phyloP scores from a whole-genome alignment of 306 rosid genomes.

The Nissolia schottii region DNA sequence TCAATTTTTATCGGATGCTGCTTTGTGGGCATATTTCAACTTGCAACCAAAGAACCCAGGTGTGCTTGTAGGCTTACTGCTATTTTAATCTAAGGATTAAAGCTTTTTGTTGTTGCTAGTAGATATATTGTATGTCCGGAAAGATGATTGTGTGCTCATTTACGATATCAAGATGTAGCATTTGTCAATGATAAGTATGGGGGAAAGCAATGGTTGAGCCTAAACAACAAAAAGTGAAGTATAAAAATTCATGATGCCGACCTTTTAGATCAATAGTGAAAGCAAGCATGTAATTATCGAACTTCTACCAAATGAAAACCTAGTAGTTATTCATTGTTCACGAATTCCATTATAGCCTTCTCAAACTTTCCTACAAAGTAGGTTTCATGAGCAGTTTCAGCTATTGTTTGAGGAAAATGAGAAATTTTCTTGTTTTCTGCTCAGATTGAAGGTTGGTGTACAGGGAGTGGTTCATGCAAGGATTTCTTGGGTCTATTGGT shows the following conservation, averaged over 20 bases:
- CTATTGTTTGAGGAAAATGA: conserved; percentile 15
- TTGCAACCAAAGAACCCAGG: conserved; percentile 92
- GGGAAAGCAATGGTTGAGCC: neutral
- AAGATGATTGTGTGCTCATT: neutral
- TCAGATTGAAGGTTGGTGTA: conserved; percentile 62
- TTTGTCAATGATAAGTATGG: neutral
- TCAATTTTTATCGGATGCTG: conserved; percentile 89
- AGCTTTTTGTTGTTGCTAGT: neutral
- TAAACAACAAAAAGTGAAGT: neutral
- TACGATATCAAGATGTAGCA: neutral
- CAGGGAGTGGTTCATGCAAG: conserved; percentile 56
- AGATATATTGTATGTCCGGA: neutral
- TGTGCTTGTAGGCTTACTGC: conserved; percentile 29
- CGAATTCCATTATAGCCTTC: neutral
- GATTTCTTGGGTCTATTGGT: conserved; percentile 92
- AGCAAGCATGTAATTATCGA: neutral
- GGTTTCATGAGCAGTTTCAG: conserved; percentile 21
- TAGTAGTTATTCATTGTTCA: neutral
- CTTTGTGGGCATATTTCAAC: conserved; percentile 67
- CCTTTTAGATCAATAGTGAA: neutral
- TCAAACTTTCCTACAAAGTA: neutral
- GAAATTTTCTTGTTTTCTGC: neutral
- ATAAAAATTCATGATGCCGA: neutral
- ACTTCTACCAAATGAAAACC: neutral
- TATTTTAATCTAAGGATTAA: neutral